Percentiles rank a stretch among this genome's conserved stretches.
Evolutionary conservation across 2,329 filamentous ascomycete genomes (phyloP).

Genomic region (Xylaria polymorpha): DNA sequence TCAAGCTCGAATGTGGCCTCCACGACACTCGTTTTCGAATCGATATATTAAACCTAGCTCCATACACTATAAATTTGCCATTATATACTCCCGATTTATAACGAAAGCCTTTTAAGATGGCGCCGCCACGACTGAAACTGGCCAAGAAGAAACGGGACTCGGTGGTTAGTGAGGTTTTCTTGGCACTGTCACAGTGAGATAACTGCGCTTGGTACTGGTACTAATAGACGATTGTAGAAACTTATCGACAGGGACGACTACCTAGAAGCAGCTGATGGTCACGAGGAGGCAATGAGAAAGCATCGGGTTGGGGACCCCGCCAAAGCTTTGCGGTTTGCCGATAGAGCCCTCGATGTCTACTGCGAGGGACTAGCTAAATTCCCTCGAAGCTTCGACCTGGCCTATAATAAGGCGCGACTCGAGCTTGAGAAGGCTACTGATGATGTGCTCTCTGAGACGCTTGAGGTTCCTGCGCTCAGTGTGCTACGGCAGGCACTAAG

Average conservation of each 20-base stretch:
- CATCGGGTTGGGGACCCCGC: constrained; percentile 77
- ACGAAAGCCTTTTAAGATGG: constrained; percentile 20
- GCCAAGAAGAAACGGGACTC: constrained; percentile 24
- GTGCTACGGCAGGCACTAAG: constrained; percentile 69
- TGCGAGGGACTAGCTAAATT: constrained; percentile 70
- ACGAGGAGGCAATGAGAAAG: constrained; percentile 79
- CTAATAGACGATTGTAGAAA: constrained; percentile 50
- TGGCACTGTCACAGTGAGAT: background rate
- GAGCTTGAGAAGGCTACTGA: constrained; percentile 78
- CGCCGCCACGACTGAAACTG: constrained; percentile 29
- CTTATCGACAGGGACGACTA: constrained; percentile 75
- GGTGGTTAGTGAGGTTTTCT: constrained; percentile 10
- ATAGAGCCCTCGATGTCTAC: constrained; percentile 74
- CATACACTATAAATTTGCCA: background rate
- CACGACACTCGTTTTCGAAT: background rate
- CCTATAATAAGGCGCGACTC: constrained; percentile 80
- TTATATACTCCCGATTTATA: no score
- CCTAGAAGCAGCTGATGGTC: constrained; percentile 74
- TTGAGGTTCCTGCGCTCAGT: constrained; percentile 65
- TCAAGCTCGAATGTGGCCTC: background rate
- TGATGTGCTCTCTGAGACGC: constrained; percentile 67
- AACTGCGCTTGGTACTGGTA: constrained; percentile 5
- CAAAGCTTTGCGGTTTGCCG: constrained; percentile 67
- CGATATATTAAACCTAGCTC: background rate
- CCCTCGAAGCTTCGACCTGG: constrained; percentile 74